Evolutionary conservation across 305 asterid species (phyloP).

Genomic region (Petunia hybrid): DNA sequence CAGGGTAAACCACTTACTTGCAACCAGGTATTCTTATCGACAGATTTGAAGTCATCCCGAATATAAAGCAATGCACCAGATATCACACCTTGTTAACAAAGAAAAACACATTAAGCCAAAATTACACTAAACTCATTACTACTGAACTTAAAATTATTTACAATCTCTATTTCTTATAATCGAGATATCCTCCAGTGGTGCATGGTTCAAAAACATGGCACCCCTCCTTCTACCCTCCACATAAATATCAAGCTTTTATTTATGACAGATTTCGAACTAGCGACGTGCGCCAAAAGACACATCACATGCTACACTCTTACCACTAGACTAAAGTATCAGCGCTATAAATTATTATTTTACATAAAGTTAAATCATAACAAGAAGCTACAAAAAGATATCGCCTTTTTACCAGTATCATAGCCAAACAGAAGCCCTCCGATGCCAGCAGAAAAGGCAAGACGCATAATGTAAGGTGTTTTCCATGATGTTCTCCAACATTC

Average conservation of each 20-base stretch:
- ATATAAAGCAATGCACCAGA: constrained; percentile 94
- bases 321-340: too few species aligned
- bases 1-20: constrained; percentile 50
- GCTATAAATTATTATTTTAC: too few species aligned
- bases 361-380: not conserved
- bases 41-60: constrained; percentile 63
- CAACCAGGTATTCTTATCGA: constrained; percentile 67
- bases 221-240: too few species aligned
- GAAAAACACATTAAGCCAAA: not conserved
- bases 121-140: not conserved
- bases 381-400: not conserved
- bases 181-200: too few species aligned
- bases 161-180: not conserved
- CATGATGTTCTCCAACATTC: constrained; percentile 76
- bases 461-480: constrained; percentile 77
- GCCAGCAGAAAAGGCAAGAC: constrained; percentile 91
- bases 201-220: too few species aligned
- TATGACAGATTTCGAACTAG: too few species aligned
- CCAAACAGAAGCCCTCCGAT: constrained; percentile 93
- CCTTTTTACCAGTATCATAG: constrained; percentile 70
- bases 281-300: not conserved
- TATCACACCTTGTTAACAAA: constrained; percentile 65
- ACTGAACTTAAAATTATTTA: not conserved
- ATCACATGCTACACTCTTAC: too few species aligned
- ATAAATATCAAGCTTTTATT: too few species aligned